Conservation (phyloP, 163 green algal genomes). For the Coccomyxa subellipsoidea region DNA sequence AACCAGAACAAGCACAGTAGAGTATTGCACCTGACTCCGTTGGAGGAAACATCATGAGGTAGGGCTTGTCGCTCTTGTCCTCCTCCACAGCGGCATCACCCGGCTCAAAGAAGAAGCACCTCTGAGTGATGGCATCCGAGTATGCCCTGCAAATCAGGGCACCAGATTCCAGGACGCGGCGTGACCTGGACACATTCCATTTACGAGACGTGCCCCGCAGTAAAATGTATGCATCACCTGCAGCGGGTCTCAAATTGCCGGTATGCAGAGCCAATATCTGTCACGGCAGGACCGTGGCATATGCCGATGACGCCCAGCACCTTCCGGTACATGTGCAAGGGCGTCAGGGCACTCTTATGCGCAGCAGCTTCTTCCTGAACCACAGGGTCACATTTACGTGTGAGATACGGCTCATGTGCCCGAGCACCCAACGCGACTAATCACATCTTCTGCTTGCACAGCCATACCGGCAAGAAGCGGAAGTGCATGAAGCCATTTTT, state of each 20-base stretch:
- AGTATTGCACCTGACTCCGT: not conserved
- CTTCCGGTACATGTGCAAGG: slow-evolving; percentile 58
- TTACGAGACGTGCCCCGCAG: not conserved
- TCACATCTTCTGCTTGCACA: not conserved
- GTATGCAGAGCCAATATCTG: slow-evolving; percentile 43
- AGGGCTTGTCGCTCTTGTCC: slow-evolving; percentile 24
- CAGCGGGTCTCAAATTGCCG: slow-evolving; percentile 53
- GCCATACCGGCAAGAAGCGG: slow-evolving; percentile 53
- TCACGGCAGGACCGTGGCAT: slow-evolving; percentile 52
- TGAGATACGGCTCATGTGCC: not conserved
- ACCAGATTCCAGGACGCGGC: not conserved
- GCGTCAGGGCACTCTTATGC: slow-evolving; percentile 36
- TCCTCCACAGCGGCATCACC: slow-evolving; percentile 47
- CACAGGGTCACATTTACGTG: not conserved
- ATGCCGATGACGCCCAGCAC: slow-evolving; percentile 72
- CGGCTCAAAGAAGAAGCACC: slow-evolving; percentile 73
- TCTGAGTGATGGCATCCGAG: slow-evolving; percentile 55
- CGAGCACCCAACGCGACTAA: too few relatives aligned
- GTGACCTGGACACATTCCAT: not conserved
- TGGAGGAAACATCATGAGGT: slow-evolving; percentile 73
- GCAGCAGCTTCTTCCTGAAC: slow-evolving; percentile 53
- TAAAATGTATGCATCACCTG: slow-evolving; percentile 27
- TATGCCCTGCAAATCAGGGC: slow-evolving; percentile 36
- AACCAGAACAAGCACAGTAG: not conserved
- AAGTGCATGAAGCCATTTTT: slow-evolving; percentile 76